Percentiles rank a stretch among this genome's conserved stretches.
These are phyloP conservation scores for Podospora bellae-mahoneyi DNA, from an alignment of 495 filamentous ascomycete genomes.

Conservation along the genomic window DNA sequence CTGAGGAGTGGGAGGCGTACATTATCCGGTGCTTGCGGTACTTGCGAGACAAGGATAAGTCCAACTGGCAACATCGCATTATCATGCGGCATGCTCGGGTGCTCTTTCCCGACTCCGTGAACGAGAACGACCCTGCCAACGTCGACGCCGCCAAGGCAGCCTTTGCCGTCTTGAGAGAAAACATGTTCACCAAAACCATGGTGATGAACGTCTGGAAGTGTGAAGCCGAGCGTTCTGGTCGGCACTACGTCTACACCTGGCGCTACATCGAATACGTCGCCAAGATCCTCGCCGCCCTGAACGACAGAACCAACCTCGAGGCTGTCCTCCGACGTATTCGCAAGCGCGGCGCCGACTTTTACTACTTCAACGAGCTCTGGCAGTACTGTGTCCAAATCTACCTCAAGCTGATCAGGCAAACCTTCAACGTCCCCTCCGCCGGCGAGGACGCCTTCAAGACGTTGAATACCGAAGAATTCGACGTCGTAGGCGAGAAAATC, in stretches of 20 bases:
- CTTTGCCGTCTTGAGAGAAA: slow-evolving; percentile 72
- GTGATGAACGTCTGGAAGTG: slow-evolving; percentile 94
- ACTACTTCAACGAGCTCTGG: slow-evolving; percentile 83
- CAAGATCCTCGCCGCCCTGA: slow-evolving; percentile 65
- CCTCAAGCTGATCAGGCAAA: slow-evolving; percentile 68
- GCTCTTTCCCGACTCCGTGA: slow-evolving; percentile 53
- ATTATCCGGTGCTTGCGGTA: slow-evolving; percentile 68
- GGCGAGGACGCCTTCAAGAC: slow-evolving; percentile 77
- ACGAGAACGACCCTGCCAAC: slow-evolving; percentile 24
- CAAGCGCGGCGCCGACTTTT: slow-evolving; percentile 77
- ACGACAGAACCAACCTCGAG: slow-evolving; percentile 77
- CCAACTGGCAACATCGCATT: slow-evolving; percentile 97
- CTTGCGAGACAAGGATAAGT: slow-evolving; percentile 82
- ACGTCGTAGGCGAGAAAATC: slow-evolving; percentile 50
- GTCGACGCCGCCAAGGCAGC: slow-evolving; percentile 55
- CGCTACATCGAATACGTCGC: slow-evolving; percentile 84
- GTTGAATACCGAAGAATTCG: slow-evolving; percentile 78
- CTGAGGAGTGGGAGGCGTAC: slow-evolving; percentile 70
- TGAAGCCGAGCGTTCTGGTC: slow-evolving; percentile 81
- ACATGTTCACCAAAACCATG: slow-evolving; percentile 94
- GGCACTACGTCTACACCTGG: slow-evolving; percentile 91
- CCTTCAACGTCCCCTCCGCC: slow-evolving; percentile 60
- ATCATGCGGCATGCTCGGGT: slow-evolving; percentile 73
- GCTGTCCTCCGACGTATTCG: slow-evolving; percentile 75
- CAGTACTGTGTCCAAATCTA: slow-evolving; percentile 72